A percentile compares a stretch with the other conserved stretches of the same genome.
phyloP scores from a whole-genome alignment of 2,329 filamentous ascomycete genomes.

The Coniochaeta sp. region DNA sequence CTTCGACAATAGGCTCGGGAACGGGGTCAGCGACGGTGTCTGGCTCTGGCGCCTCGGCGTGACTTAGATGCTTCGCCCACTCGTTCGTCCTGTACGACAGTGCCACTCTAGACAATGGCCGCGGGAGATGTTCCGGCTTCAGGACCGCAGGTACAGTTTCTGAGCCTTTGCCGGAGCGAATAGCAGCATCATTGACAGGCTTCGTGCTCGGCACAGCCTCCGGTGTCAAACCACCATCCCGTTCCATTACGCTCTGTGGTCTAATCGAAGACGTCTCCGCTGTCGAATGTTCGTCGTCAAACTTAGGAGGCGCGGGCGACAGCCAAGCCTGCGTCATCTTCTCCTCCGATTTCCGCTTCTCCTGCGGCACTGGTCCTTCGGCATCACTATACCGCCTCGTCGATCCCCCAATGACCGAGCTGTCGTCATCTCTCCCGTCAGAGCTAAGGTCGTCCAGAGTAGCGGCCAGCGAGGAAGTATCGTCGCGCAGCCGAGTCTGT shows the following conservation, averaged over 20 bases:
- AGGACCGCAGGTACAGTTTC: constrained; percentile 33
- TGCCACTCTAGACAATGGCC: constrained; percentile 68
- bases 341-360: constrained; percentile 8
- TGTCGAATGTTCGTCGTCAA: constrained; percentile 1
- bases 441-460: constrained; percentile 49
- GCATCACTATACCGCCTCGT: constrained; percentile 26
- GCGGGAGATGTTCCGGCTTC: constrained; percentile 57
- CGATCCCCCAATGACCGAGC: constrained; percentile 15
- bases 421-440: constrained; percentile 22
- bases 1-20: constrained; percentile 32
- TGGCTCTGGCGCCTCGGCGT: constrained; percentile 64
- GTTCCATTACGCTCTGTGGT: background rate
- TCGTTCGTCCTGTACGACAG: constrained; percentile 86
- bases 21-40: constrained; percentile 39
- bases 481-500: constrained; percentile 27
- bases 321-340: constrained; percentile 1
- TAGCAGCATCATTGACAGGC: background rate
- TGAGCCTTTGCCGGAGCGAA: constrained; percentile 12
- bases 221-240: background rate
- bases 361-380: background rate
- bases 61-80: constrained; percentile 85
- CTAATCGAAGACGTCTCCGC: background rate
- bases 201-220: background rate
- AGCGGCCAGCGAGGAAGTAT: constrained; percentile 47
- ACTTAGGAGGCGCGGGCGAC: constrained; percentile 3